A percentile compares a stretch with the other conserved stretches of the same genome.
phyloP scores from a whole-genome alignment of 2,329 filamentous ascomycete species.

The Juglanconis juglandina region DNA sequence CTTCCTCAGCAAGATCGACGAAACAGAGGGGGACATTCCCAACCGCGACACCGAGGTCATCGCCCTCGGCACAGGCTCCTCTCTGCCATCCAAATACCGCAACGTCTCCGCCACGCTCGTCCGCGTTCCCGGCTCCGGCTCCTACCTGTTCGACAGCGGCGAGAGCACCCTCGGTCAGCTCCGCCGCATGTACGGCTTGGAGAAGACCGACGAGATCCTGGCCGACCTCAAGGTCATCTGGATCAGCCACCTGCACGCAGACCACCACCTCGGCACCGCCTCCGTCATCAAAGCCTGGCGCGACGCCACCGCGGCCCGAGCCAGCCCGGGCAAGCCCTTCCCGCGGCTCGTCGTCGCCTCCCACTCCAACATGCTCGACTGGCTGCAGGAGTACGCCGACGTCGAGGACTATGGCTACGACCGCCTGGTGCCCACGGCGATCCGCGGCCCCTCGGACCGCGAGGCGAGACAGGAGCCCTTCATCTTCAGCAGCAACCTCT shows the following conservation, averaged over 20 bases:
- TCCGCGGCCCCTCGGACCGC: constrained; percentile 12
- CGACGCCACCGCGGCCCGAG: constrained; percentile 41
- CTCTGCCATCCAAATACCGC: constrained; percentile 85
- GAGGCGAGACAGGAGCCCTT: constrained; percentile 22
- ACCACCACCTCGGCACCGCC: constrained; percentile 87
- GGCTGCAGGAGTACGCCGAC: constrained; percentile 74
- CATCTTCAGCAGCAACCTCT: constrained; percentile 32
- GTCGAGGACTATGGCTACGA: constrained; percentile 74
- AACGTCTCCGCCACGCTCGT: constrained; percentile 90
- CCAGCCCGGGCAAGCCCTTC: constrained; percentile 26
- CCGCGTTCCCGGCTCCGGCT: constrained; percentile 79
- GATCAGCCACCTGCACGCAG: constrained; percentile 94
- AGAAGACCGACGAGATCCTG: constrained; percentile 68
- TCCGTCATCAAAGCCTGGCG: constrained; percentile 82
- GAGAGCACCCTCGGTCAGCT: constrained; percentile 91
- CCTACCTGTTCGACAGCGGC: constrained; percentile 85
- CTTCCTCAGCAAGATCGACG: constrained; percentile 48
- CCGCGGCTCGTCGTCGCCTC: constrained; percentile 62
- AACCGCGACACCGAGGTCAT: constrained; percentile 77
- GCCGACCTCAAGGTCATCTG: constrained; percentile 76
- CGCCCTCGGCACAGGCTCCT: constrained; percentile 82
- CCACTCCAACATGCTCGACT: constrained; percentile 67
- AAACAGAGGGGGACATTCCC: constrained; percentile 62
- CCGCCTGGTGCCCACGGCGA: constrained; percentile 37
- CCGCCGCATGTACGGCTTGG: constrained; percentile 64